These are phyloP conservation scores for Russula olivacea DNA, from an alignment of 768 basidiomycete genomes.

Conservation along the genomic window DNA sequence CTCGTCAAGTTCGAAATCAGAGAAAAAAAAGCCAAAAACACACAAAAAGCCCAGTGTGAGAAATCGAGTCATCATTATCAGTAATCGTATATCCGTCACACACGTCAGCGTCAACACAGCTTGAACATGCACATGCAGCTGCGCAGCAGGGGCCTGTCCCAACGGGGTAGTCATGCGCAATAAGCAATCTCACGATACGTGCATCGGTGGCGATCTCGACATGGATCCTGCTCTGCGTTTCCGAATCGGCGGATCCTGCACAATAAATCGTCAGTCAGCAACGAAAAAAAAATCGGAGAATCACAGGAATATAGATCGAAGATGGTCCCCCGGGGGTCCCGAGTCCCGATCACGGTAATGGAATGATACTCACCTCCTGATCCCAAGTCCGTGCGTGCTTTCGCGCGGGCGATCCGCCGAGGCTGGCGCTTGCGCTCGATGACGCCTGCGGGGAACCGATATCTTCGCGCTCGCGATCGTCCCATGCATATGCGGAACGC, in stretches of 20 bases:
- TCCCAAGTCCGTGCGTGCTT: slow-evolving; percentile 26
- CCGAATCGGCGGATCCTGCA: slow-evolving; percentile 17
- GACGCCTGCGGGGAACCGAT: slow-evolving; percentile 19
- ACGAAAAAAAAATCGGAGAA: neutral
- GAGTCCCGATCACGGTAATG: neutral
- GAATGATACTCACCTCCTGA: slow-evolving; percentile 8
- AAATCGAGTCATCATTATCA: slow-evolving; percentile 3
- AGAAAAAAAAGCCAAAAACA: no score
- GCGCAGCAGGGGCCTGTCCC: neutral
- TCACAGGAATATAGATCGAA: neutral
- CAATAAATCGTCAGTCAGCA: neutral
- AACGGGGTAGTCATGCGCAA: neutral
- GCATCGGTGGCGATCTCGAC: slow-evolving; percentile 18
- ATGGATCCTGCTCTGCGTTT: slow-evolving; percentile 15
- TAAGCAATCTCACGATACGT: slow-evolving; percentile 1
- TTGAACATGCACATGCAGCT: neutral
- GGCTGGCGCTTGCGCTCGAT: slow-evolving; percentile 18
- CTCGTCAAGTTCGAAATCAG: neutral
- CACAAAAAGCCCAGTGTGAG: neutral
- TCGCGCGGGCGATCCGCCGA: slow-evolving; percentile 18
- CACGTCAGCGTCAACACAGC: slow-evolving; percentile 9
- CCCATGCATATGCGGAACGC: slow-evolving; percentile 24
- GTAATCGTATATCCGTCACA: neutral
- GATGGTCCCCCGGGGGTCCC: neutral
- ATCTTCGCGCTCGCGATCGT: slow-evolving; percentile 23